Evolutionary conservation across 1,284 basidiomycete genomes (phyloP).

Genomic region (Ustilago cynodontis): DNA sequence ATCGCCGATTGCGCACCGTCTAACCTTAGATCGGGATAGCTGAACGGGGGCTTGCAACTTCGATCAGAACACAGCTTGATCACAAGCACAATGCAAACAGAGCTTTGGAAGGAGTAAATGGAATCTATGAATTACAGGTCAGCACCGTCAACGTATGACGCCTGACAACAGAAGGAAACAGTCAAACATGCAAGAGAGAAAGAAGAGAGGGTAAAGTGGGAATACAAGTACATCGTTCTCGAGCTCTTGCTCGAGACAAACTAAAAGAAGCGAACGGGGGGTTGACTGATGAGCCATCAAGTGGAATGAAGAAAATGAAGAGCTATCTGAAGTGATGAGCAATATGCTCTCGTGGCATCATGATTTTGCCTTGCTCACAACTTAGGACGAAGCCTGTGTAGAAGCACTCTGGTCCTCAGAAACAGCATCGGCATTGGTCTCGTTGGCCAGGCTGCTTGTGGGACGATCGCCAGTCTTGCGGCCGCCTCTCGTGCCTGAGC

Average conservation of each 20-base stretch:
- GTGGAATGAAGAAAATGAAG: not conserved
- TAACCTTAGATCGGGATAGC: not conserved
- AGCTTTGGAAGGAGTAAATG: not conserved
- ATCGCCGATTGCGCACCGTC: not conserved
- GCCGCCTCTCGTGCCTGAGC: slow-evolving; percentile 36
- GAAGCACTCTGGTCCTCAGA: slow-evolving; percentile 26
- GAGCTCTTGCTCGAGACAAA: not conserved
- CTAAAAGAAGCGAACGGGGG: not conserved
- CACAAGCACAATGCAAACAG: not conserved
- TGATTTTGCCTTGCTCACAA: no score
- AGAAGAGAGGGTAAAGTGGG: not conserved
- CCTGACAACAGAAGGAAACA: slow-evolving; percentile 10
- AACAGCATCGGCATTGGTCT: slow-evolving; percentile 23
- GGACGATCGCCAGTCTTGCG: slow-evolving; percentile 15
- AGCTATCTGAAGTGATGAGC: no score
- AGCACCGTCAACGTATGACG: not conserved
- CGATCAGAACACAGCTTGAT: not conserved
- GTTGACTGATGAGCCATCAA: not conserved
- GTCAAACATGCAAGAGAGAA: slow-evolving; percentile 3
- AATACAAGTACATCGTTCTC: slow-evolving; percentile 34
- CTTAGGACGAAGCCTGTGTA: slow-evolving; percentile 29
- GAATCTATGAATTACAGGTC: slow-evolving; percentile 32
- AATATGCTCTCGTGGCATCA: not conserved
- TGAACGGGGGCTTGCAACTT: not conserved
- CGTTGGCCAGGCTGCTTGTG: slow-evolving; percentile 25